Conservation (phyloP, 768 basidiomycete species). For the Podaxis carcinomalis region DNA sequence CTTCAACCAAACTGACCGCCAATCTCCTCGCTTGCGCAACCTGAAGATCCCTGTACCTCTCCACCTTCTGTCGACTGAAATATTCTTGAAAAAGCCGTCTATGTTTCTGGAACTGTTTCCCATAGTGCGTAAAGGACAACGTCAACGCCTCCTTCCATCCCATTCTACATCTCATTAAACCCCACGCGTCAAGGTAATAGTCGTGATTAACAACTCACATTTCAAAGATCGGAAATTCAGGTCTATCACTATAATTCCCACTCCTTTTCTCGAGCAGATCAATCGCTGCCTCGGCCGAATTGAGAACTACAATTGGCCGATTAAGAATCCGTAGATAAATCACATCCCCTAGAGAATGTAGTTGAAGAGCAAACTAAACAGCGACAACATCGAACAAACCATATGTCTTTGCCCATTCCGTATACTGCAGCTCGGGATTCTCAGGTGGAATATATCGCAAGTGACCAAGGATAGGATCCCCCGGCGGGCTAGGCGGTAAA, state of each 20-base stretch:
- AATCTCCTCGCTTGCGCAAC: not conserved
- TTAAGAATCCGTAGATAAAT: not conserved
- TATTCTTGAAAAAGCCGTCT: conserved; percentile 4
- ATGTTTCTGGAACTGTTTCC: conserved; percentile 2
- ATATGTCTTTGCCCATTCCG: conserved; percentile 2
- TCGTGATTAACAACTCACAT: not conserved
- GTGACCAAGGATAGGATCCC: not conserved
- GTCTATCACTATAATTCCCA: conserved; percentile 13
- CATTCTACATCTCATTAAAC: not conserved
- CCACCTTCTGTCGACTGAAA: not conserved
- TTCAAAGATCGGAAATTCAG: not conserved
- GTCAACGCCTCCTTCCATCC: not conserved
- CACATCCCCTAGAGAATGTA: not conserved
- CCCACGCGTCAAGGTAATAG: not conserved
- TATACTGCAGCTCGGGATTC: not conserved
- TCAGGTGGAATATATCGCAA: not conserved
- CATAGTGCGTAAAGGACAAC: not conserved
- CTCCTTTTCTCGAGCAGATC: conserved; percentile 19
- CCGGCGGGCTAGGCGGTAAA: not conserved
- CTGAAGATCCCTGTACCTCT: not conserved
- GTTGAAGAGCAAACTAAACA: not conserved
- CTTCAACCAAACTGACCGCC: not conserved
- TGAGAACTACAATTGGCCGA: conserved; percentile 12
- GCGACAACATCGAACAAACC: not conserved
- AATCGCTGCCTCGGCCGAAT: conserved; percentile 11